phyloP scores from a whole-genome alignment of 257 asterid genomes.

The Rehmannia glutinosa region DNA sequence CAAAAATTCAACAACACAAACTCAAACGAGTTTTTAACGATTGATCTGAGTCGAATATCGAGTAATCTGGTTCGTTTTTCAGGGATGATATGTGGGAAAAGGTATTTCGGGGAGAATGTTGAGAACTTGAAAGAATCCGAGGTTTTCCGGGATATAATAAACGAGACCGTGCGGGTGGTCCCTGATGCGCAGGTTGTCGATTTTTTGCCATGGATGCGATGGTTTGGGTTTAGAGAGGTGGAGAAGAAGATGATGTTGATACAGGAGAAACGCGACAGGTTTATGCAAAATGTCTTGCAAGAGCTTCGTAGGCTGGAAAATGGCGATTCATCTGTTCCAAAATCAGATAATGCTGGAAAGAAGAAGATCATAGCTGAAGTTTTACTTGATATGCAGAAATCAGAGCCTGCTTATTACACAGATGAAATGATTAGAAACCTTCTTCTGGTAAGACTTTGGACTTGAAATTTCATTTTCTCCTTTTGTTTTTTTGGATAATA shows the following conservation, averaged over 20 bases:
- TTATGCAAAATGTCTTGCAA: constrained; percentile 11
- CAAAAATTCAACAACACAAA: too few species aligned
- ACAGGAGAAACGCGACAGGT: constrained; percentile 14
- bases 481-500: too few species aligned
- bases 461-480: too few species aligned
- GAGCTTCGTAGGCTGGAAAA: background rate
- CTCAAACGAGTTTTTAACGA: too few species aligned
- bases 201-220: constrained; percentile 4
- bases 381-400: background rate
- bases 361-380: constrained; percentile 10
- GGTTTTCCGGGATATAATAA: constrained; percentile 1
- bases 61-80: too few species aligned
- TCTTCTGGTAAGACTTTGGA: background rate
- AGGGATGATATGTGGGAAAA: constrained; percentile 1
- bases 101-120: background rate
- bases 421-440: too few species aligned
- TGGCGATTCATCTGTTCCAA: background rate
- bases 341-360: too few species aligned
- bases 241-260: background rate
- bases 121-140: background rate
- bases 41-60: too few species aligned
- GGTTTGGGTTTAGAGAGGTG: background rate
- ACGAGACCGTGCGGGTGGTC: background rate
- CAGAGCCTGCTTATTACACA: constrained; percentile 16
- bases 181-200: constrained; percentile 1